Evolutionary conservation across 2,329 filamentous ascomycete species (phyloP), one percentile per base, ranked within the genome.

Genomic region (Pyrenophora tritici-repentis): DNA sequence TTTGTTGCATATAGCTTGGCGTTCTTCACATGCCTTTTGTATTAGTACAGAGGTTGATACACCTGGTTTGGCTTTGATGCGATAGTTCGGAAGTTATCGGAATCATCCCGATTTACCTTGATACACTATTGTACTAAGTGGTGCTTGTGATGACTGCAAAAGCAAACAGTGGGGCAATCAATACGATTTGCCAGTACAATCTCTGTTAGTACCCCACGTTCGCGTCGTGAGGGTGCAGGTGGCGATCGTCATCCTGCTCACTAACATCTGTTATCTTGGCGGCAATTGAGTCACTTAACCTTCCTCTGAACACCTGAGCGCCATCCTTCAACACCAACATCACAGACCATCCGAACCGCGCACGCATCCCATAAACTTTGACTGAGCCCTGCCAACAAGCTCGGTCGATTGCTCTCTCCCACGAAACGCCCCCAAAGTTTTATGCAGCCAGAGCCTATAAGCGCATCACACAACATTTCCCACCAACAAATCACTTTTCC

Each of bases 381-480:
- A 73, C 71, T 73, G 71, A 73, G 70, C 68, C 70, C 47, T 58
- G 69, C 50, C 47, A 55, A 59, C 74, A 79, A 80, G 82, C 77
- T 85, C 83, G 80, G 83, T 85, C 82, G 70, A 67, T 64, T 65
- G 59, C 61, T 61, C 62, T 59, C 62, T 58, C 51, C 59, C 58
- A 53, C 58, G 52, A 52, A 67, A 62, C 63, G 59, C 58, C 59
- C 62, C 65, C 68, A 73, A 70, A 68, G 72, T 86, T 86, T 81
- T 86, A 87, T 87, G 84, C 84, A 84, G 81, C 73, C 84, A 79
- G 83, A 81, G 81, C 74, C 78, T 65, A 66, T 76, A 68, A 73
- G 78, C 76, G 75, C 74, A 71, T 75, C 72, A 69, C 76, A 77
- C 75, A 75, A 76, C 73, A 73, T 71, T 63, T 67, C 68, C 54